A percentile compares a stretch with the other conserved stretches of the same genome.
Evolutionary conservation across 176 grass and related monocot genomes (phyloP).

Genomic region (Raddia guianensis): DNA sequence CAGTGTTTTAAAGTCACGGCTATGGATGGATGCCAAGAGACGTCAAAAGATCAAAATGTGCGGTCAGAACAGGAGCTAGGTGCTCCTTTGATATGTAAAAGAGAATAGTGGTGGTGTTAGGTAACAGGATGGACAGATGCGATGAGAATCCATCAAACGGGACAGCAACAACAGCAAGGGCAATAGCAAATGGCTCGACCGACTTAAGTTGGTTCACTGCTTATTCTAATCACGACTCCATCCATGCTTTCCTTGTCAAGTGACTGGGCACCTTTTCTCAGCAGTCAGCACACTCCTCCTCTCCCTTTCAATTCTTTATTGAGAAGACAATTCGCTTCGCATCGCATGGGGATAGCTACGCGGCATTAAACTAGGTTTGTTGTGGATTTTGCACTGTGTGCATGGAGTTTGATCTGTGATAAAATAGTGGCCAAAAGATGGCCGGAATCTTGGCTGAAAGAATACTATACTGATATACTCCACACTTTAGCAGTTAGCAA

Average conservation of each 20-base stretch:
- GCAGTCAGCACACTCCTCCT: not conserved
- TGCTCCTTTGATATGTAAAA: slow-evolving; percentile 15
- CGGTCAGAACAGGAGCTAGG: not conserved
- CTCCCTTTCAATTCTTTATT: not conserved
- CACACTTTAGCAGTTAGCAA: not conserved
- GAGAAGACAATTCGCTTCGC: not conserved
- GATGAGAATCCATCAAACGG: slow-evolving; percentile 33
- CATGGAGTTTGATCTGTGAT: not conserved
- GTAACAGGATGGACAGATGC: slow-evolving; percentile 34
- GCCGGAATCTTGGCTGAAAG: slow-evolving; percentile 1
- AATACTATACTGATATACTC: not conserved
- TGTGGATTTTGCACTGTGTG: slow-evolving; percentile 23
- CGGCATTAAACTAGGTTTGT: slow-evolving; percentile 10
- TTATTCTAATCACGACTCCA: slow-evolving; percentile 32
- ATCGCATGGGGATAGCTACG: slow-evolving; percentile 20
- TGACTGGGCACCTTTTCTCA: slow-evolving; percentile 6
- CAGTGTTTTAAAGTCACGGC: too few species aligned
- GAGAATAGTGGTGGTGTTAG: slow-evolving; percentile 34
- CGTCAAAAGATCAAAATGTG: not conserved
- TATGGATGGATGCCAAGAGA: too few species aligned
- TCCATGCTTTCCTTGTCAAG: slow-evolving; percentile 22
- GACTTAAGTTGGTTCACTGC: slow-evolving; percentile 28
- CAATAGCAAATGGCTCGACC: not conserved
- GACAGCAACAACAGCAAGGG: slow-evolving; percentile 36
- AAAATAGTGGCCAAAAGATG: slow-evolving; percentile 16